A percentile compares a stretch with the other conserved stretches of the same genome.
phyloP scores from a whole-genome alignment of 164 flowering plant genomes.

The Vitis riparia region DNA sequence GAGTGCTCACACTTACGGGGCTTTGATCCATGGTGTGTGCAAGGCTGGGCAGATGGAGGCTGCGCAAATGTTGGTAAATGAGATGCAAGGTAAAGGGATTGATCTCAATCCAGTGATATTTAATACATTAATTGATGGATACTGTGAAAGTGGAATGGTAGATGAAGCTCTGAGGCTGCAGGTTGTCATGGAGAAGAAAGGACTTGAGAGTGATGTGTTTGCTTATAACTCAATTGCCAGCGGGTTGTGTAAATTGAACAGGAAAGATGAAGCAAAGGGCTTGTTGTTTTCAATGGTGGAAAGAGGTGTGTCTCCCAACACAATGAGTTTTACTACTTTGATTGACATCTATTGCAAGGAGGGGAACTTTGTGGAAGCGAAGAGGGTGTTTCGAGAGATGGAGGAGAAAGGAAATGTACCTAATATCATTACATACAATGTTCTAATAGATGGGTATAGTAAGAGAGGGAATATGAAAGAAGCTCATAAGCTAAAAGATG shows the following conservation, averaged over 20 bases:
- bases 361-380: slow-evolving; percentile 67
- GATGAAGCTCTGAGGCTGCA: slow-evolving; percentile 48
- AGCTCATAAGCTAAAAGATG: slow-evolving; percentile 47
- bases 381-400: slow-evolving; percentile 56
- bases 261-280: slow-evolving; percentile 33
- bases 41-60: slow-evolving; percentile 50
- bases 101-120: slow-evolving; percentile 36
- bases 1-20: slow-evolving; percentile 47
- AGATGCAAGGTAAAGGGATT: slow-evolving; percentile 52
- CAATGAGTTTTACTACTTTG: slow-evolving; percentile 53
- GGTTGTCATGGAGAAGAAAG: slow-evolving; percentile 48
- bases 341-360: slow-evolving; percentile 69
- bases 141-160: slow-evolving; percentile 48
- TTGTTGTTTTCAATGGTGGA: slow-evolving; percentile 31
- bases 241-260: slow-evolving; percentile 18
- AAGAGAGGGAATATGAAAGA: slow-evolving; percentile 60
- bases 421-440: slow-evolving; percentile 58
- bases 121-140: slow-evolving; percentile 55
- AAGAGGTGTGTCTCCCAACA: slow-evolving; percentile 26
- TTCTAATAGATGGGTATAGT: slow-evolving; percentile 60
- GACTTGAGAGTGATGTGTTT: slow-evolving; percentile 28
- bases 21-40: slow-evolving; percentile 54
- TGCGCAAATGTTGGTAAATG: slow-evolving; percentile 42
- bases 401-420: slow-evolving; percentile 50
- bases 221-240: slow-evolving; percentile 31